Base-by-base conservation (phyloP, 208 protist species). In the Phytomonas francai region DNA sequence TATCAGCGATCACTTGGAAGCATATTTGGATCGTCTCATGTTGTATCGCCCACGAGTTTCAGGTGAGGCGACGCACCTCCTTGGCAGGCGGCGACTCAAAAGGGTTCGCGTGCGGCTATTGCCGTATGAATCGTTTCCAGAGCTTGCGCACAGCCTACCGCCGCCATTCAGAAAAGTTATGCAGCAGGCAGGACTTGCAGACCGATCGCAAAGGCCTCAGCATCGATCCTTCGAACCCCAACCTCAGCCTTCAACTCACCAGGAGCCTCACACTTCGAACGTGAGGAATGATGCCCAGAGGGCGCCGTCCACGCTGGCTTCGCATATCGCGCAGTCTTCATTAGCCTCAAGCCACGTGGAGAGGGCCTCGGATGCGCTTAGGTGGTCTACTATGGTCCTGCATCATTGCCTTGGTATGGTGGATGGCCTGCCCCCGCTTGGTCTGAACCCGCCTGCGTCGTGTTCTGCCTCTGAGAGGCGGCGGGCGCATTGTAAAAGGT, bases 121-220 rank as follows among this genome's bases (percentile, higher is more conserved):
- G 59, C 89, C 89, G 16, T 85, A 89, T 65, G 85, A 90, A 45
- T 81, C 84, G 8, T 95, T 95, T 65, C 86, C 85, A 4, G 67
- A 70, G 32, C 79, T 91, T 30, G 76, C 77, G 16, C 83, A 74
- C 45, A 79, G 78, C 59, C 80, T 83, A 11, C 81, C 81, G 7
- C 73, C 71, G 16, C 85, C 83, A 12, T 84, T 84, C 68, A 73
- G 74, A 39, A 58, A 67, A n/a, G 73, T 84, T 36, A 80, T 83
- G 34, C 59, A 71, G 67, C 73, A 78, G 64, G 82, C 77, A 12
- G 68, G 73, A 49, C 68, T 74, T 36, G 74, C 42, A 29, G 73
- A 74, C 70, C 67, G 68, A 2, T 49, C 63, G 59, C 22, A 32
- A 39, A n/a, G 30, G 63, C 27, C 14, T 27, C 36, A 27, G 27